A percentile compares a stretch with the other conserved stretches of the same genome.
phyloP scores from a whole-genome alignment of 176 grass and related monocot species.

The Oryza meyeriana region DNA sequence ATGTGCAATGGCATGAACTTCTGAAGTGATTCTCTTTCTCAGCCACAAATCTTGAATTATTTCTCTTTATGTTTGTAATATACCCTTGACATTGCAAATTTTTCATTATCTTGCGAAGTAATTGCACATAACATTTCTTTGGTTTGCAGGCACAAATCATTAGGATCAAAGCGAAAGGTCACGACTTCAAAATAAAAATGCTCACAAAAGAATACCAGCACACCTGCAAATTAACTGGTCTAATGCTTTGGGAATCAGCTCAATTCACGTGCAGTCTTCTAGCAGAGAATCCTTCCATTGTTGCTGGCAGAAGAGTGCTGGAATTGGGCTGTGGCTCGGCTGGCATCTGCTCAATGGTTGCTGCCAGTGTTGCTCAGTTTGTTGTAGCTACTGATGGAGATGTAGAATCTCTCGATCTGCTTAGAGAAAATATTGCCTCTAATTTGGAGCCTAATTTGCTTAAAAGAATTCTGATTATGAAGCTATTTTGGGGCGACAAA shows the following conservation, averaged over 20 bases:
- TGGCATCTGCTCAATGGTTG: slow-evolving; percentile 92
- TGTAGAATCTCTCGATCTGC: slow-evolving; percentile 62
- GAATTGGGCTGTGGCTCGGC: slow-evolving; percentile 84
- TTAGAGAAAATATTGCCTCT: slow-evolving; percentile 56
- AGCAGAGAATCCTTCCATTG: slow-evolving; percentile 79
- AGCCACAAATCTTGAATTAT: background rate
- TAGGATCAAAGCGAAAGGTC: slow-evolving; percentile 53
- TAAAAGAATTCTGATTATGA: slow-evolving; percentile 44
- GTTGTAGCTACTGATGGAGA: slow-evolving; percentile 88
- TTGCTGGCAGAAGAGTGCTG: slow-evolving; percentile 68
- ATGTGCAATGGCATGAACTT: background rate
- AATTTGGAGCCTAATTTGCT: slow-evolving; percentile 58
- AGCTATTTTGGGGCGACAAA: slow-evolving; percentile 70
- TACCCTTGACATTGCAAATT: background rate
- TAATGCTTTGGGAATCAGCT: slow-evolving; percentile 95
- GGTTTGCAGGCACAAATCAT: slow-evolving; percentile 43
- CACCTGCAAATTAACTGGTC: slow-evolving; percentile 84
- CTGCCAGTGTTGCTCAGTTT: slow-evolving; percentile 47
- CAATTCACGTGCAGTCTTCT: slow-evolving; percentile 73
- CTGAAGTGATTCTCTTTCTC: background rate
- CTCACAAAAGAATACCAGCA: slow-evolving; percentile 83
- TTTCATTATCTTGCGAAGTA: slow-evolving; percentile 5
- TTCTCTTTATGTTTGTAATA: background rate
- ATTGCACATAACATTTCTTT: slow-evolving; percentile 18
- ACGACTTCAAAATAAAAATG: slow-evolving; percentile 70